phyloP scores from a whole-genome alignment of 768 basidiomycete species.

The Rhizopogon vulgaris region DNA sequence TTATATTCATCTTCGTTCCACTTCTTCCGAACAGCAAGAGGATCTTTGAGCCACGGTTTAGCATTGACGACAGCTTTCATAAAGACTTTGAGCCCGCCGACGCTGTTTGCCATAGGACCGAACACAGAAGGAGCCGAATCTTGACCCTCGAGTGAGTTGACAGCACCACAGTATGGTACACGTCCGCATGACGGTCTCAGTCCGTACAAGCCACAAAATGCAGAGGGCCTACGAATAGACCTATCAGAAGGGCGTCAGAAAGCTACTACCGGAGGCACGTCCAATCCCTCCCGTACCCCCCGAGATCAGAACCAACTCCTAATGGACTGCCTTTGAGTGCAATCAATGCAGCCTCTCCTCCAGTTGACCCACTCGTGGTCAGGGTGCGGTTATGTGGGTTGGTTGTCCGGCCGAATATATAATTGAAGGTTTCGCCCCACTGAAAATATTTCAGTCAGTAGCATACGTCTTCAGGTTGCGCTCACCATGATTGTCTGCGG shows the following conservation, averaged over 20 bases:
- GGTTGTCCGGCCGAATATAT: slow-evolving; percentile 69
- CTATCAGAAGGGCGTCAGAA: slow-evolving; percentile 24
- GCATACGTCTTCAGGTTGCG: not conserved
- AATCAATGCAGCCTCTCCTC: slow-evolving; percentile 79
- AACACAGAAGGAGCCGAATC: slow-evolving; percentile 67
- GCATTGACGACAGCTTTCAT: slow-evolving; percentile 53
- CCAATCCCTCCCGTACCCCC: slow-evolving; percentile 41
- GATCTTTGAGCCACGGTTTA: slow-evolving; percentile 64
- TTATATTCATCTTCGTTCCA: slow-evolving; percentile 58
- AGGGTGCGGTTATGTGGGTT: slow-evolving; percentile 71
- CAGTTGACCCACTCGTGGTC: slow-evolving; percentile 76
- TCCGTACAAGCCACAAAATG: slow-evolving; percentile 64
- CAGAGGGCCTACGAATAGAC: slow-evolving; percentile 65
- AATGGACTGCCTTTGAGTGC: slow-evolving; percentile 38
- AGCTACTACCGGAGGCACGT: not conserved
- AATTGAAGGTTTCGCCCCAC: slow-evolving; percentile 77
- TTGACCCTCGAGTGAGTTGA: slow-evolving; percentile 66
- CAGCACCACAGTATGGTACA: slow-evolving; percentile 61
- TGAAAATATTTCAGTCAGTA: slow-evolving; percentile 19
- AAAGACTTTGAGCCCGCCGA: slow-evolving; percentile 61
- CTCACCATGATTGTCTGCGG: slow-evolving; percentile 70
- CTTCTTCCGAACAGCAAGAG: slow-evolving; percentile 45
- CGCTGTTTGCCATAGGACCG: slow-evolving; percentile 58
- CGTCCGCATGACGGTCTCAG: slow-evolving; percentile 65
- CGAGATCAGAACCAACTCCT: slow-evolving; percentile 77